Evolutionary conservation across 2,329 filamentous ascomycete species (phyloP).

Genomic region (Dichotomopilus funicola): DNA sequence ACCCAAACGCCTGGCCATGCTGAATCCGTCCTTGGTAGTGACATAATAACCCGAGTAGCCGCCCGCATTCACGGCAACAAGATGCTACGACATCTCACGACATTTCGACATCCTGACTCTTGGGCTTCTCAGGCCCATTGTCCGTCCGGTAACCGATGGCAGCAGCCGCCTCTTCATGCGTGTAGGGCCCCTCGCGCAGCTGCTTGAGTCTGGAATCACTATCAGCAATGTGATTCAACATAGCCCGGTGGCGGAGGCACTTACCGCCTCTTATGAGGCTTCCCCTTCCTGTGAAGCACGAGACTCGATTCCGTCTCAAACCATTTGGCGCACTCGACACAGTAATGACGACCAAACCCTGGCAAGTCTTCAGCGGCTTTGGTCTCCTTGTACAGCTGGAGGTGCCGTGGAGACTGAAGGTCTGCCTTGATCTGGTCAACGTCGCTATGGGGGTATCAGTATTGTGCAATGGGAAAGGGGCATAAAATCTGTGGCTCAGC

Average conservation of each 20-base stretch:
- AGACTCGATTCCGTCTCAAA: conserved; percentile 81
- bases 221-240: neutral
- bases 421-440: conserved; percentile 89
- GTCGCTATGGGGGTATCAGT: conserved; percentile 52
- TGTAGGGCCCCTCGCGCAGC: conserved; percentile 77
- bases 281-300: conserved; percentile 70
- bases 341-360: conserved; percentile 79
- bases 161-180: conserved; percentile 78
- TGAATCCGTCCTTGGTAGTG: neutral
- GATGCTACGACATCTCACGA: conserved; percentile 17
- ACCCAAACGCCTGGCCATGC: conserved; percentile 12
- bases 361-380: conserved; percentile 84
- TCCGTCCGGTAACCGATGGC: conserved; percentile 66
- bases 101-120: conserved; percentile 38
- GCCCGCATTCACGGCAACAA: neutral
- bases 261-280: conserved; percentile 87
- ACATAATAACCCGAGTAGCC: neutral
- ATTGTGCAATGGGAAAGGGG: neutral
- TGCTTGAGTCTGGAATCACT: conserved; percentile 62
- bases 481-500: conserved; percentile 13
- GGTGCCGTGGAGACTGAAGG: conserved; percentile 68
- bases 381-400: conserved; percentile 68
- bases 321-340: conserved; percentile 91
- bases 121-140: conserved; percentile 47
- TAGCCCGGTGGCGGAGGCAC: conserved; percentile 13